Base-by-base conservation (phyloP, 305 asterid genomes). In the Petunia hybrid region DNA sequence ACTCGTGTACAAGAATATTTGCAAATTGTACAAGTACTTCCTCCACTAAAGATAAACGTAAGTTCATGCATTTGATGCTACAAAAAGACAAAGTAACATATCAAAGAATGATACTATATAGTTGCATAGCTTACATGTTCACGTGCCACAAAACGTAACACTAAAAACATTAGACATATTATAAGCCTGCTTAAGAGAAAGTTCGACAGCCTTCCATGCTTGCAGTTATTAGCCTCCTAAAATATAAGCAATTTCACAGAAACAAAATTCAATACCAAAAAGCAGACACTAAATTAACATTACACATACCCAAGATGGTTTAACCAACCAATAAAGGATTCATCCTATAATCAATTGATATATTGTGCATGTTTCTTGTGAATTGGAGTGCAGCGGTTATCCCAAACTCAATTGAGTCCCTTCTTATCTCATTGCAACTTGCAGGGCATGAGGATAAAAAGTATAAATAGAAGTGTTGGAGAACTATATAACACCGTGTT, bases 331-430 rank as follows among this genome's bases (percentile, higher is more conserved):
- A 70, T 45, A 70, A 22, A 70, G 59, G 41, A 70, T 22, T 22
- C 22, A 45, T 45, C 41, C 22, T 70, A 45, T 70, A 9, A 45
- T 45, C 77, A 70, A 45, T 22, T 22, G 77, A 70, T 70, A 45
- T 70, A 5, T 70, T 22, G 77, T 45, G 60, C 74, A 70, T 16
- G 59, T 45, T 45, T 70, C 60, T 45, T 45, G 60, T 22, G 77
- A 22, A 16, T 45, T 40, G 59, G 6, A 45, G 6, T 70, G 77
- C 1, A 6, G 46, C 0, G 10, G 41, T 45, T 70, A 70, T 70
- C 59, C 22, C 8, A 43, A 57, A 43, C 0, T 69, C 41, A 69
- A 43, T 13, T 43, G 16, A 45, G 76, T 69, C 76, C 41, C 43
- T 43, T 69, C 16, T 69, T 69, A 43, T 69, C 76, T 69, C 76